Evolutionary conservation across 352 stramenopile species (phyloP).

Genomic region (Stramenopiles sp.): DNA sequence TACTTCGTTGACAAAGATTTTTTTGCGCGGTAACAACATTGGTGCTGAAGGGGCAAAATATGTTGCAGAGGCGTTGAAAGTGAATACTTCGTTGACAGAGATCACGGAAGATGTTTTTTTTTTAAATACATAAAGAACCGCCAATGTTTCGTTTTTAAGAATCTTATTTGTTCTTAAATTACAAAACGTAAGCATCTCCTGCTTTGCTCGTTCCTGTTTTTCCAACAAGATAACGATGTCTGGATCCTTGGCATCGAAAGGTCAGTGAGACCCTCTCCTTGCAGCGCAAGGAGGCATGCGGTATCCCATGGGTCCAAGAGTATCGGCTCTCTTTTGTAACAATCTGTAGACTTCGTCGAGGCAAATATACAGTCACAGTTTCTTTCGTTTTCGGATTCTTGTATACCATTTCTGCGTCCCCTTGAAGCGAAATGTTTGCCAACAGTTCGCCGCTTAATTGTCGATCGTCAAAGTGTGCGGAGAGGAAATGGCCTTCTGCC

Average conservation of each 20-base stretch:
- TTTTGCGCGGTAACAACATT: neutral
- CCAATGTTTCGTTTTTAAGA: too few relatives aligned
- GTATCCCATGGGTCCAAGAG: neutral
- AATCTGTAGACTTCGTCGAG: neutral
- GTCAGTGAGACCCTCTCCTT: neutral
- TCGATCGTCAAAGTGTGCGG: neutral
- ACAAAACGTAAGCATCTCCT: too few relatives aligned
- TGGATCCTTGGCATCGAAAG: neutral
- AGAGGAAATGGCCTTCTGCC: neutral
- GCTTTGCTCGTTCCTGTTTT: too few relatives aligned
- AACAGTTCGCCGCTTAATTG: neutral
- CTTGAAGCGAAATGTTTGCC: neutral
- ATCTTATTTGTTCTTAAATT: too few relatives aligned
- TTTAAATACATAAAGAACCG: too few relatives aligned
- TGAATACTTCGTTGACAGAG: neutral
- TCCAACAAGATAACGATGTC: neutral
- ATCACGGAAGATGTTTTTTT: too few relatives aligned
- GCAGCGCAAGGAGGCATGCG: neutral
- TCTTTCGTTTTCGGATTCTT: neutral
- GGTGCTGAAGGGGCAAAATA: constrained; percentile 7
- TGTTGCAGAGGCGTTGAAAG: neutral
- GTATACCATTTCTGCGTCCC: neutral
- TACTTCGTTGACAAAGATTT: too few relatives aligned
- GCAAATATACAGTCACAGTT: neutral
- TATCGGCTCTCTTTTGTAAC: neutral